Percentiles rank a stretch among this genome's conserved stretches.
Conservation (phyloP, 352 stramenopile species). For the Phytophthora capsici region DNA sequence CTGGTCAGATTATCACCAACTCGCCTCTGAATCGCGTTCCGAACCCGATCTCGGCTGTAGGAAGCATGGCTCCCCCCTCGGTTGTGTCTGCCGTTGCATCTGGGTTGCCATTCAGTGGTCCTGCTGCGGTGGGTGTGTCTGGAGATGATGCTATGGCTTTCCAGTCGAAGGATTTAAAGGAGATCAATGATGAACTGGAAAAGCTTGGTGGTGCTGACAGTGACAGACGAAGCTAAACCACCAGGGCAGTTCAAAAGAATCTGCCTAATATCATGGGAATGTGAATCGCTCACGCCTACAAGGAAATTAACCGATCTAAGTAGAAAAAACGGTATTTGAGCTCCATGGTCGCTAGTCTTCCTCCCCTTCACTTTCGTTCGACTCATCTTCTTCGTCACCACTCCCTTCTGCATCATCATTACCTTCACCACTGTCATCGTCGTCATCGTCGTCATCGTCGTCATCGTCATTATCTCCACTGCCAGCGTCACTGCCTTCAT, state of each 20-base stretch:
- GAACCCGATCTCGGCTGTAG: constrained; percentile 78
- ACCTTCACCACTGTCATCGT: constrained; percentile 7
- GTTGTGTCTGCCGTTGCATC: constrained; percentile 53
- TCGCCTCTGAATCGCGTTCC: constrained; percentile 72
- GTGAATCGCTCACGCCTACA: constrained; percentile 1
- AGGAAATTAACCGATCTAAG: constrained; percentile 18
- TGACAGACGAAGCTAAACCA: constrained; percentile 30
- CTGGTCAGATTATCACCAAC: constrained; percentile 68
- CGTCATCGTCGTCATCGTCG: constrained; percentile 29
- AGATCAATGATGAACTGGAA: constrained; percentile 76
- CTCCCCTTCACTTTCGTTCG: constrained; percentile 15
- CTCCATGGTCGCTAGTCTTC: constrained; percentile 1
- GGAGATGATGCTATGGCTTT: constrained; percentile 44
- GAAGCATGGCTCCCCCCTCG: constrained; percentile 54
- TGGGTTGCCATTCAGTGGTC: constrained; percentile 44
- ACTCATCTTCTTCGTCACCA: constrained; percentile 32
- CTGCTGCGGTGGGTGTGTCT: constrained; percentile 6
- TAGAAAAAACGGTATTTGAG: constrained; percentile 9
- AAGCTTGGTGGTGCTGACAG: constrained; percentile 59
- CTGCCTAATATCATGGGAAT: not conserved
- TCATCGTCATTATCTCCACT: constrained; percentile 26
- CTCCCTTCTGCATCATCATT: constrained; percentile 25
- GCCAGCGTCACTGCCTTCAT: constrained; percentile 13
- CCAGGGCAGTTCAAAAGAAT: constrained; percentile 1
- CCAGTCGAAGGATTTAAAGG: constrained; percentile 63